phyloP scores from a whole-genome alignment of 2,329 filamentous ascomycete species.

The Microdochium bolleyi region DNA sequence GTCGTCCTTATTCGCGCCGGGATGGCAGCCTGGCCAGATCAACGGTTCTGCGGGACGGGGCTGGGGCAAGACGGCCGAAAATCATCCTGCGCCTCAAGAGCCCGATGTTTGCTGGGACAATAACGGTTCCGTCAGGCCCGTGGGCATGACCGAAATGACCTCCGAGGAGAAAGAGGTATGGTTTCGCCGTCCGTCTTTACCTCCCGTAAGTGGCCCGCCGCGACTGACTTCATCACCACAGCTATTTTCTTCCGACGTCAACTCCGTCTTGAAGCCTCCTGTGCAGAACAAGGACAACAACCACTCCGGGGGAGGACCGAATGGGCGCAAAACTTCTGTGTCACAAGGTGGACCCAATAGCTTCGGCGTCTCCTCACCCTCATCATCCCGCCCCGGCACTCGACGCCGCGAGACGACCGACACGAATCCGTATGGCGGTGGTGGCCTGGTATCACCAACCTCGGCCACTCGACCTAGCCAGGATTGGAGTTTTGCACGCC shows the following conservation, averaged over 20 bases:
- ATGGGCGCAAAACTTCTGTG: conserved; percentile 74
- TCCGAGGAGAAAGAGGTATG: conserved; percentile 51
- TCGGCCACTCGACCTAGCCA: conserved; percentile 49
- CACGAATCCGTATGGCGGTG: conserved; percentile 50
- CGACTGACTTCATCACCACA: conserved; percentile 29
- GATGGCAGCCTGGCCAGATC: conserved; percentile 70
- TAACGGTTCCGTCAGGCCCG: conserved; percentile 59
- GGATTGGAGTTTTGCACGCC: conserved; percentile 51
- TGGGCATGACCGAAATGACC: conserved; percentile 65
- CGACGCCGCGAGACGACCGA: conserved; percentile 78
- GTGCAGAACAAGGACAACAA: conserved; percentile 62
- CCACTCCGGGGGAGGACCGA: conserved; percentile 44
- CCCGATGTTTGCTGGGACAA: conserved; percentile 91
- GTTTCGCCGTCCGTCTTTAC: conserved; percentile 14
- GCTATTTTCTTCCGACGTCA: conserved; percentile 80
- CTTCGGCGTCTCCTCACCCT: conserved; percentile 68
- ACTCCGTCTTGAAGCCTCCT: conserved; percentile 84
- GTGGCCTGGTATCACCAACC: conserved; percentile 52
- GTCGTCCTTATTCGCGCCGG: conserved; percentile 60
- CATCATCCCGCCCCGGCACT: conserved; percentile 61
- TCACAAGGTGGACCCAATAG: conserved; percentile 59
- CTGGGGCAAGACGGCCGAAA: conserved; percentile 74
- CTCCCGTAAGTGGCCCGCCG: conserved; percentile 4
- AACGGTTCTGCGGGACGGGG: conserved; percentile 56
- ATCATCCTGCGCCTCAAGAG: conserved; percentile 65